Conservation (phyloP, 495 filamentous ascomycete genomes). For the Talaromyces nanjingensis region DNA sequence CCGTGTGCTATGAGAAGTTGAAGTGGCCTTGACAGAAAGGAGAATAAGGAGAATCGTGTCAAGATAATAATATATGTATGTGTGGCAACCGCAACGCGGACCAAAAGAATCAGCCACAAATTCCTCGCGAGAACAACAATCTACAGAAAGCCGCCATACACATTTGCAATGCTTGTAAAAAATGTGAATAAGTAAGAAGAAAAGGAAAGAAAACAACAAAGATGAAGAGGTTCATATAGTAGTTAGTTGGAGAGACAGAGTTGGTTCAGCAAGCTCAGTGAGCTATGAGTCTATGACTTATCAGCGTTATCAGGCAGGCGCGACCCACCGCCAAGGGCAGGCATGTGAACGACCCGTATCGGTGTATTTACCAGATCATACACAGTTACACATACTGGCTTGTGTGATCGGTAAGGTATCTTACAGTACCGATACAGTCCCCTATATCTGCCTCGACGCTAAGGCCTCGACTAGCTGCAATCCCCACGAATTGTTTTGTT, state of each 20-base stretch:
- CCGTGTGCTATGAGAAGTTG: not conserved
- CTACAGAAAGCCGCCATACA: not conserved
- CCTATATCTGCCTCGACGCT: not conserved
- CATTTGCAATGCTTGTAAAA: not conserved
- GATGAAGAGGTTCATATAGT: not conserved
- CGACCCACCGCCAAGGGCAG: not conserved
- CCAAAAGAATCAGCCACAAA: conserved; percentile 3
- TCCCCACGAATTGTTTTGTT: not conserved
- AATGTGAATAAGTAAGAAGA: not conserved
- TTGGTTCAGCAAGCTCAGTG: not conserved
- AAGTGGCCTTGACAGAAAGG: not conserved
- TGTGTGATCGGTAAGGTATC: not conserved
- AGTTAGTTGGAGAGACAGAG: not conserved
- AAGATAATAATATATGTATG: not conserved
- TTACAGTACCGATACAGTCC: not conserved
- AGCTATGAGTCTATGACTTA: not conserved
- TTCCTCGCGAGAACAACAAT: not conserved
- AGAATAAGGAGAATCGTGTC: not conserved
- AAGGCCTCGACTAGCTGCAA: not conserved
- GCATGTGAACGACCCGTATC: not conserved
- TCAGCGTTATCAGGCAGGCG: not conserved
- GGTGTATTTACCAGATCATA: not conserved
- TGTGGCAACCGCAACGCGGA: not conserved
- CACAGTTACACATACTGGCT: not conserved
- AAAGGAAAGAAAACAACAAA: not conserved